Percentiles rank a stretch among this genome's conserved stretches.
These are phyloP conservation scores for Sherardia arvensis DNA, from an alignment of 257 asterid species.

Conservation along the genomic window DNA sequence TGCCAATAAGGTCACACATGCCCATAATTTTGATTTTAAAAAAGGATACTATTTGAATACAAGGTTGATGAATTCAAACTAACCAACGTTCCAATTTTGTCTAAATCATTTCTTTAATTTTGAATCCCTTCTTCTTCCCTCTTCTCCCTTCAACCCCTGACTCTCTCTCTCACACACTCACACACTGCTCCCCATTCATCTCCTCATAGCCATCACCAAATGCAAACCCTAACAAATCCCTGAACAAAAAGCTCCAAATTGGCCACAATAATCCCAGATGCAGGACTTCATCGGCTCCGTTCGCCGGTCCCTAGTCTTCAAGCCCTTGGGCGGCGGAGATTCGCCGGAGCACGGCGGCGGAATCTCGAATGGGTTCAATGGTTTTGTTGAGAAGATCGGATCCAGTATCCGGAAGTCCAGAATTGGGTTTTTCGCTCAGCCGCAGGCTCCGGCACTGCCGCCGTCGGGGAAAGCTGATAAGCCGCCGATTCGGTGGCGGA, in stretches of 20 bases:
- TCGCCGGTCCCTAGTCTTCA: conserved; percentile 90
- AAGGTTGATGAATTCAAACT: conserved; percentile 9
- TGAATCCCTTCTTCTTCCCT: conserved; percentile 39
- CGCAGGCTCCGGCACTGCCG: conserved; percentile 52
- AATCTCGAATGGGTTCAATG: conserved; percentile 44
- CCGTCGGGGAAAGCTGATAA: conserved; percentile 43
- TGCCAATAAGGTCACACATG: no score
- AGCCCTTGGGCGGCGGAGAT: conserved; percentile 35
- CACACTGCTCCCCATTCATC: conserved; percentile 17
- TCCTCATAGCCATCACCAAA: conserved; percentile 28
- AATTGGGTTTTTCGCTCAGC: conserved; percentile 67
- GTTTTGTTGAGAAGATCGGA: conserved; percentile 90
- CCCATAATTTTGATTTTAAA: no score
- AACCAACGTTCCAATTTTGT: conserved; percentile 5
- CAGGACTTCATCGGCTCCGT: conserved; percentile 91
- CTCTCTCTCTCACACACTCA: neutral
- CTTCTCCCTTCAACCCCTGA: conserved; percentile 18
- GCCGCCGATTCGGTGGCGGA: conserved; percentile 85
- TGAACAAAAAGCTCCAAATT: conserved; percentile 1
- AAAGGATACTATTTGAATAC: no score
- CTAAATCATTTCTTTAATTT: conserved; percentile 33
- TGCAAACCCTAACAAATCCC: conserved; percentile 25
- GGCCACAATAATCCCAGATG: conserved; percentile 30
- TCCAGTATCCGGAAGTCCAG: conserved; percentile 85
- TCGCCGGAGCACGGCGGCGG: conserved; percentile 14